phyloP scores from a whole-genome alignment of 2,329 filamentous ascomycete genomes.

The Bipolaris bicolor region DNA sequence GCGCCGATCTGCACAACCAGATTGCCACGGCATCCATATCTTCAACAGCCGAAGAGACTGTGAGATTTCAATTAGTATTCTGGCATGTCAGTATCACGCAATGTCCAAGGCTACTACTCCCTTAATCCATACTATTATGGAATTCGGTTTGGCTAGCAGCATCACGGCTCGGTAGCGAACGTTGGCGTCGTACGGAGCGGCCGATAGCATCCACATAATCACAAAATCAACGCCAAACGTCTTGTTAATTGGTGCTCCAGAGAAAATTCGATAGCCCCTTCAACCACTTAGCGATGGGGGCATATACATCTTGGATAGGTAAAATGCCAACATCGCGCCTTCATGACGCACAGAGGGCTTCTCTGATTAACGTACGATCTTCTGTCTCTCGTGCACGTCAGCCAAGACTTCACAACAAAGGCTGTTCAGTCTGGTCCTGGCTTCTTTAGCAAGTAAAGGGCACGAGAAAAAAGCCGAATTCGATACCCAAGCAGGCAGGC shows the following conservation, averaged over 20 bases:
- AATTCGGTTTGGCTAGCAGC: slow-evolving; percentile 5
- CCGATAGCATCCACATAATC: slow-evolving; percentile 35
- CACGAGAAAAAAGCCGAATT: slow-evolving; percentile 5
- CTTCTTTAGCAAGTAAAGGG: not conserved
- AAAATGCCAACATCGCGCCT: not conserved
- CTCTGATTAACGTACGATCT: not conserved
- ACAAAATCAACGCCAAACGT: slow-evolving; percentile 14
- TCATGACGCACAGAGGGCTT: not conserved
- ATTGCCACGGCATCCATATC: not conserved
- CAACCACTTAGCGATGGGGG: not conserved
- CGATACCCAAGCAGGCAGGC: slow-evolving; percentile 12
- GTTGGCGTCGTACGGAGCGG: slow-evolving; percentile 41
- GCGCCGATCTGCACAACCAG: not conserved
- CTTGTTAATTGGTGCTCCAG: slow-evolving; percentile 18
- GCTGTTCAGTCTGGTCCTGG: not conserved
- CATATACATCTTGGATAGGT: not conserved
- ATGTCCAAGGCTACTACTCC: not conserved
- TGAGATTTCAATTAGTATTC: not conserved
- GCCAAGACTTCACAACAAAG: slow-evolving; percentile 8
- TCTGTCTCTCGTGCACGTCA: not conserved
- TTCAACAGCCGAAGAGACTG: not conserved
- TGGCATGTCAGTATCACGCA: not conserved
- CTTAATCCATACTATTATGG: not conserved
- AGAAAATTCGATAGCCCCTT: not conserved
- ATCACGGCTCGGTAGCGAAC: slow-evolving; percentile 37